These are phyloP conservation scores for Karstenula rhodostoma DNA, from an alignment of 2,329 filamentous ascomycete genomes.

Conservation along the genomic window DNA sequence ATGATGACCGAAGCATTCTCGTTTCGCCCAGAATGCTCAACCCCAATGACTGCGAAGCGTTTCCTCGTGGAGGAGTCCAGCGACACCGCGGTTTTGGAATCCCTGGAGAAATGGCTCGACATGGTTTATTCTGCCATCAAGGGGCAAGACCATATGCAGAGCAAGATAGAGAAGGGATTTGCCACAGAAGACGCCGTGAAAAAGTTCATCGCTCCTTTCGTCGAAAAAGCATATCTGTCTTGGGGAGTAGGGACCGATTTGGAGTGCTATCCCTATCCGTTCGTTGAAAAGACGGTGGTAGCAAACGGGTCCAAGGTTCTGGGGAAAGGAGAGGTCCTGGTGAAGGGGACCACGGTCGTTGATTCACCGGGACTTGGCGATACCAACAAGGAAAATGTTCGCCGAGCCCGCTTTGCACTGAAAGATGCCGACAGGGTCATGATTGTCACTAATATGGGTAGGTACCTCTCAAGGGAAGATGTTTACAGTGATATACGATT, in stretches of 20 bases:
- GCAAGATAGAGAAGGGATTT: background rate
- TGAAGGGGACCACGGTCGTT: too few species aligned
- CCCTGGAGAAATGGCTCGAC: background rate
- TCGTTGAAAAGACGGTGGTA: background rate
- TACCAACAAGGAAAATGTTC: background rate
- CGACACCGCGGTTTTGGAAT: background rate
- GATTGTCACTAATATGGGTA: background rate
- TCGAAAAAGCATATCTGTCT: background rate
- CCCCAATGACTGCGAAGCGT: too few species aligned
- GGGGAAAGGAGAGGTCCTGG: background rate
- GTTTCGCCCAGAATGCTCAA: too few species aligned
- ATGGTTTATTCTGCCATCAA: background rate
- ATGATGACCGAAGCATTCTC: too few species aligned
- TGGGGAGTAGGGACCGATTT: background rate
- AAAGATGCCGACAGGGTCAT: background rate
- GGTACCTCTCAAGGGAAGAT: background rate
- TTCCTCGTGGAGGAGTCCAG: background rate
- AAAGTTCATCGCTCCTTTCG: background rate
- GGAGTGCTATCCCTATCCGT: background rate
- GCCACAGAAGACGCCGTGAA: background rate
- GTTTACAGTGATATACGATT: background rate
- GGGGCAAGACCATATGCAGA: background rate
- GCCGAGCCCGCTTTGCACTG: background rate
- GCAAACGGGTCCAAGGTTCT: background rate
- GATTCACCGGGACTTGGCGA: constrained; percentile 2